These are phyloP conservation scores for Eudorina sp. DNA, from an alignment of 139 green algal genomes.

Conservation along the genomic window DNA sequence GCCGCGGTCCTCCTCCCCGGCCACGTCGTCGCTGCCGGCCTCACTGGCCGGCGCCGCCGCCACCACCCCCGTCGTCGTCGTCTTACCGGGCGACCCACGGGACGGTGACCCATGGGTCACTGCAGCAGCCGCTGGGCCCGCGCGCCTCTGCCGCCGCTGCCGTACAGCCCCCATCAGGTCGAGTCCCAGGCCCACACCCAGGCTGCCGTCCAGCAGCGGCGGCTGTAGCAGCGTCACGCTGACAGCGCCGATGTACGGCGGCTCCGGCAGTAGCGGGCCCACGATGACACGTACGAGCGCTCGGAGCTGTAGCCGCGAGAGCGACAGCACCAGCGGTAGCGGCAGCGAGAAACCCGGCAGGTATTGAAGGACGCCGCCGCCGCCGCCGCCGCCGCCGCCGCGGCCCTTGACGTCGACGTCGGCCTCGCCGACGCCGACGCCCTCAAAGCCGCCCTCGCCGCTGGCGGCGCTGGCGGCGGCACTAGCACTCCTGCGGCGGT, in stretches of 20 bases:
- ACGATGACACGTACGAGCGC: not conserved
- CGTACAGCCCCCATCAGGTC: not conserved
- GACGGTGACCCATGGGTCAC: too few relatives aligned
- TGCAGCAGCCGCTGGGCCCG: not conserved
- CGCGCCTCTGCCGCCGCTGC: not conserved
- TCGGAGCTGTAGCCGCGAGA: not conserved
- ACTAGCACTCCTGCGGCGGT: too few relatives aligned
- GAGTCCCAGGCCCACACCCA: not conserved
- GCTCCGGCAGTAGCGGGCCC: constrained; percentile 4
- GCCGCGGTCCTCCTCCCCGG: not conserved
- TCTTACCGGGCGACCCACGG: too few relatives aligned
- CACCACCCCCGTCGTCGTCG: too few relatives aligned
- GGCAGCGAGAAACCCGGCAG: not conserved
- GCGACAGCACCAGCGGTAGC: not conserved
- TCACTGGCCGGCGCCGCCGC: not conserved
- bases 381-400: not conserved
- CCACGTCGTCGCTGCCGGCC: not conserved
- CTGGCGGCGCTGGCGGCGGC: too few relatives aligned
- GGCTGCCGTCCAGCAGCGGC: not conserved
- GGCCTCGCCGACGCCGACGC: too few relatives aligned
- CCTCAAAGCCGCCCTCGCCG: too few relatives aligned
- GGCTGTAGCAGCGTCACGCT: constrained; percentile 13
- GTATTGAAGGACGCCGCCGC: not conserved
- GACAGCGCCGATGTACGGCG: constrained; percentile 14
- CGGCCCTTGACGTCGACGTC: too few relatives aligned